Percentiles rank a stretch among this genome's conserved stretches.
Conservation (phyloP, 352 stramenopile species). For the Thraustochytrium sp. region DNA sequence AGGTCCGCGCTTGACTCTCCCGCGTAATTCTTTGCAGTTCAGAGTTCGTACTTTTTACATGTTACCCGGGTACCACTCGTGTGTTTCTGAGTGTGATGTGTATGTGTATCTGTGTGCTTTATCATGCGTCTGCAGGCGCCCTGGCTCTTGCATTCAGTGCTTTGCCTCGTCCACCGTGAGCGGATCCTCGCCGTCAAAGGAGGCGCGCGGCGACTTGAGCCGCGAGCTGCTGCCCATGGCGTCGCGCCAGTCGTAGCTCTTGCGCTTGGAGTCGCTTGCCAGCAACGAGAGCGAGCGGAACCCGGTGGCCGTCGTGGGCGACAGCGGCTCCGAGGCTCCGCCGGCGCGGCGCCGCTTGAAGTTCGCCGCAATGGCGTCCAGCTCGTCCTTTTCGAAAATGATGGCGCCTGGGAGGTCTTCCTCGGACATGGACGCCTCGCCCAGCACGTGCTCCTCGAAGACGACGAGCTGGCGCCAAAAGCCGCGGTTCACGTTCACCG, state of each 20-base stretch:
- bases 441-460: neutral
- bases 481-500: neutral
- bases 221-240: neutral
- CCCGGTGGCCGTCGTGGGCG: constrained; percentile 5
- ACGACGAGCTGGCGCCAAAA: constrained; percentile 33
- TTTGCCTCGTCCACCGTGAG: neutral
- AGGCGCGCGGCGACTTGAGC: neutral
- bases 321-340: neutral
- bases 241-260: neutral
- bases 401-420: constrained; percentile 18
- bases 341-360: neutral
- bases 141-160: no score
- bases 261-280: neutral
- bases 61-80: no score
- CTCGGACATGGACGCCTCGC: constrained; percentile 2
- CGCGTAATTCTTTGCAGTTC: neutral
- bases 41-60: neutral
- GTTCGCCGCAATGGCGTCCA: neutral
- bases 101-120: neutral
- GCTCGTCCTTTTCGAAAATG: constrained; percentile 25
- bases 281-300: neutral
- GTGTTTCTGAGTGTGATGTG: neutral
- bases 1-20: neutral
- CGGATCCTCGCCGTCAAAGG: neutral
- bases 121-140: no score